These are phyloP conservation scores for Sophora flavescens DNA, from an alignment of 306 rosid species.

Conservation along the genomic window DNA sequence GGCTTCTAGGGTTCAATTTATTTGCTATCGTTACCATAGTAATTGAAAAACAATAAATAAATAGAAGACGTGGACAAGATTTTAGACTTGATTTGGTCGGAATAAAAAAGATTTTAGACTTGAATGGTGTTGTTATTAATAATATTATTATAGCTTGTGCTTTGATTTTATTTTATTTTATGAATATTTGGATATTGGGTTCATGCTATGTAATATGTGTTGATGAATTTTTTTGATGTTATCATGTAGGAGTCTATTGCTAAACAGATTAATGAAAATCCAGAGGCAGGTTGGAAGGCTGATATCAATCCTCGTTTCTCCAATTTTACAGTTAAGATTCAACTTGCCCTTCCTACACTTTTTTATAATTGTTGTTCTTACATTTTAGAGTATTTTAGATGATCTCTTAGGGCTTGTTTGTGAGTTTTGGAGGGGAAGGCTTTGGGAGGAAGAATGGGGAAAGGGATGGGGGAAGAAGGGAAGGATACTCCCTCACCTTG, in stretches of 20 bases:
- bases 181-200: neutral
- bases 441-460: too few relatives aligned
- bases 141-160: neutral
- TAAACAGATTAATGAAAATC: conserved; percentile 68
- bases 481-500: too few relatives aligned
- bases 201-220: conserved; percentile 8
- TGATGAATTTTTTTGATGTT: conserved; percentile 29
- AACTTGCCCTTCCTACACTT: neutral
- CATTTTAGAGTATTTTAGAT: neutral
- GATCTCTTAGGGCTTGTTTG: too few relatives aligned
- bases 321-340: conserved; percentile 71
- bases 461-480: too few relatives aligned
- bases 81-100: too few relatives aligned
- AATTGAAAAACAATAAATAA: neutral
- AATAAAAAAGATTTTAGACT: too few relatives aligned
- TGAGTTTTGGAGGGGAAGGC: too few relatives aligned
- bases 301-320: conserved; percentile 78
- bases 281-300: conserved; percentile 93
- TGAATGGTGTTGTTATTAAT: neutral
- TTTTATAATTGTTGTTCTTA: neutral
- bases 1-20: neutral
- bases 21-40: neutral
- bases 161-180: neutral
- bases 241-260: conserved; percentile 77
- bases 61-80: neutral